Evolutionary conservation across 2,329 filamentous ascomycete genomes (phyloP), one percentile per base, ranked within the genome.

Genomic region (Sporothrix euskadiensis): DNA sequence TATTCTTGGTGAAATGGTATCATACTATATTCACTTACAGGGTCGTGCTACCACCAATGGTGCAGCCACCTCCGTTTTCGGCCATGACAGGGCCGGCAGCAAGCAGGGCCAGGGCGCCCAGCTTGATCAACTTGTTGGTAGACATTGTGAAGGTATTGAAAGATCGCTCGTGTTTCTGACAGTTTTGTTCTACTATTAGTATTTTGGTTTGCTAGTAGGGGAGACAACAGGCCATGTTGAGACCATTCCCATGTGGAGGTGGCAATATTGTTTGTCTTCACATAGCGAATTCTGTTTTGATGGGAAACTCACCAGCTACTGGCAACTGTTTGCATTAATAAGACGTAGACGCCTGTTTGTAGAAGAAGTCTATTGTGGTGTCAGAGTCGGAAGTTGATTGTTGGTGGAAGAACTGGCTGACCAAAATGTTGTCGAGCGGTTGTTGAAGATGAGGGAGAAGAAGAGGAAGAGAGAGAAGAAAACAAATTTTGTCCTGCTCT

Each of bases 21-120:
- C 16, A 7, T 30, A 3, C 1, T 1, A 1, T 22, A 4, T 22
- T 14, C 9, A 54, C 66, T 69, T 39, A 69, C 66, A 54, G n/a
- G n/a, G 39, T 44, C n/a, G 61, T 47, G 3, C 4, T 12, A 47
- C 14, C 39, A 7, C 10, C 39, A 26, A 26, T 22, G 22, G 61
- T 47, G 22, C 66, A 69, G 66, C 35, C 66, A 39, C 30, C 19
- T 4, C 26, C 65, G 16, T 68, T 26, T 2, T 52, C 65, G 8
- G 66, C 66, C 66, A 54, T 35, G 47, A 22, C 47, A n/a, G 19
- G 47, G 1, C 59, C 32, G 8, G 32, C 57, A 12, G 70, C 59
- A 1, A 71, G 14, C 16, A 66, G 8, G 16, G 59, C 59, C 57
- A 71, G 6, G 47, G 41, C 57, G 14, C 70, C 70, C 32, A 71